Conservation (phyloP, 441 rosid species). For the Hura crepitans region DNA sequence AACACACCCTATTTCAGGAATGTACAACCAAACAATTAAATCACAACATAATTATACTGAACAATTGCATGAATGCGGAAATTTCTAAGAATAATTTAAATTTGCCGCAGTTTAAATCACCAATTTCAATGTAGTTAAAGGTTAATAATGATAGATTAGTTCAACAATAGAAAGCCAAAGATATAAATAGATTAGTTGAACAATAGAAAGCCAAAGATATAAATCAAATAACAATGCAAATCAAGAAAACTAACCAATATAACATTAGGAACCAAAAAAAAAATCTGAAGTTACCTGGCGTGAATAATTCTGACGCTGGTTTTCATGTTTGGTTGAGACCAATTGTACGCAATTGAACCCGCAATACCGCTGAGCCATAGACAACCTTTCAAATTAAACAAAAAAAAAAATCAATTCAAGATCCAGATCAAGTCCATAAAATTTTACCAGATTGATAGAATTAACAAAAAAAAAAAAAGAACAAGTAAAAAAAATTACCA, state of each 20-base stretch:
- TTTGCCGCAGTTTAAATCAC: neutral
- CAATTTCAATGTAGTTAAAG: too few species aligned
- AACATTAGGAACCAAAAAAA: neutral
- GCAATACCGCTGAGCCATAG: slow-evolving; percentile 84
- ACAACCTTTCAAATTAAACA: slow-evolving; percentile 37
- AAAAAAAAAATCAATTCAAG: slow-evolving; percentile 12
- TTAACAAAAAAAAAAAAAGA: neutral
- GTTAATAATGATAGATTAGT: too few species aligned
- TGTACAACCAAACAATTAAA: neutral
- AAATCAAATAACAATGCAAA: neutral
- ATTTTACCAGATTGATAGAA: neutral
- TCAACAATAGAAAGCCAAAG: too few species aligned
- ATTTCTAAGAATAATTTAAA: neutral
- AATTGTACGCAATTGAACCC: slow-evolving; percentile 86
- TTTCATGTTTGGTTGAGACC: slow-evolving; percentile 90
- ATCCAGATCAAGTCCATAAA: neutral
- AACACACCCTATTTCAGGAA: neutral
- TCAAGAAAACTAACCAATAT: too few species aligned
- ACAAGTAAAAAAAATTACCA: slow-evolving; percentile 55
- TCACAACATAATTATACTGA: neutral
- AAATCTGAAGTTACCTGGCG: slow-evolving; percentile 48
- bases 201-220: too few species aligned
- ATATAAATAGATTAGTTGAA: too few species aligned
- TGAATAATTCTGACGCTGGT: slow-evolving; percentile 91
- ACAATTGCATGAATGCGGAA: neutral